phyloP scores from a whole-genome alignment of 805 yeast genomes.

The Metschnikowia gelsemii region DNA sequence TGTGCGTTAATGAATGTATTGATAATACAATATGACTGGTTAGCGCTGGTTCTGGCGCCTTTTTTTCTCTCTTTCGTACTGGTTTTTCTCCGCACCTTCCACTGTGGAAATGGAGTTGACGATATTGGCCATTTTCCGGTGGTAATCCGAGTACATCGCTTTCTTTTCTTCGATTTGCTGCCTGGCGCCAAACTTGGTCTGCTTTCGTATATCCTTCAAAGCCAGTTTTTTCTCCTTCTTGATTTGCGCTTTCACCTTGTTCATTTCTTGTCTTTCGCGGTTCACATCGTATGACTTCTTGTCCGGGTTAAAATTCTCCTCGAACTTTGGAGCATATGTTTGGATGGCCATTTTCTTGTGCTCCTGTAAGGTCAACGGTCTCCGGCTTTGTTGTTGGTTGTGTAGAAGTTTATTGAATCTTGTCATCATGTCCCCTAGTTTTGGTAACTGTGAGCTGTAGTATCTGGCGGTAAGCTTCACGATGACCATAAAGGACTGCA shows the following conservation, averaged over 20 bases:
- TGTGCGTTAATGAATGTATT: neutral
- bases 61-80: constrained; percentile 83
- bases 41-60: constrained; percentile 47
- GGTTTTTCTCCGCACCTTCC: constrained; percentile 93
- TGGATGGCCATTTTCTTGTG: constrained; percentile 85
- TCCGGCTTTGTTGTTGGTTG: constrained; percentile 29
- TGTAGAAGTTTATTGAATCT: constrained; percentile 48
- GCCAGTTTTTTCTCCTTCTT: constrained; percentile 91
- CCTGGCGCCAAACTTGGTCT: constrained; percentile 81
- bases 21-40: neutral
- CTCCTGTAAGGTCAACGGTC: constrained; percentile 75
- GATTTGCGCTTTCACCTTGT: constrained; percentile 77
- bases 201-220: constrained; percentile 86
- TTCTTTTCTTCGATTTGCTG: constrained; percentile 80
- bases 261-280: constrained; percentile 74
- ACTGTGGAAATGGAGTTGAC: constrained; percentile 85
- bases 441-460: constrained; percentile 32
- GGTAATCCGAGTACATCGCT: constrained; percentile 72
- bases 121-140: constrained; percentile 83
- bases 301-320: constrained; percentile 94
- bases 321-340: constrained; percentile 85
- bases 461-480: constrained; percentile 40
- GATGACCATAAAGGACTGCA: constrained; percentile 45
- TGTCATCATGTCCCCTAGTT: constrained; percentile 34
- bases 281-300: constrained; percentile 88